Percentiles rank a stretch among this genome's conserved stretches.
Conservation (phyloP, 116 monocot genomes). For the Trichopus zeylanicus region DNA sequence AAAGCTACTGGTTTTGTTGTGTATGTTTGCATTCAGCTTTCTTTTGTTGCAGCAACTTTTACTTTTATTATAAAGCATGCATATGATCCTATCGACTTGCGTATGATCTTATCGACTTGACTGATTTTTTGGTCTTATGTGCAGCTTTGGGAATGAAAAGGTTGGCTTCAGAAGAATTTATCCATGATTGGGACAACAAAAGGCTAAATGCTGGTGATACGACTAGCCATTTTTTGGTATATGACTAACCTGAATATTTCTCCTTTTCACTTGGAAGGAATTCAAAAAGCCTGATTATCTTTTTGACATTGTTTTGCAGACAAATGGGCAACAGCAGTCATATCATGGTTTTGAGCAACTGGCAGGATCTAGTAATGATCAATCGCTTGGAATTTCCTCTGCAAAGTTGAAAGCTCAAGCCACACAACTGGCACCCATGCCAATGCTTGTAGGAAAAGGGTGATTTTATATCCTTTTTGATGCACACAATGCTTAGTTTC, state of each 20-base stretch:
- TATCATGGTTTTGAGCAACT: constrained; percentile 37
- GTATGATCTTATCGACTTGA: too few species aligned
- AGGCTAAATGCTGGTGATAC: constrained; percentile 75
- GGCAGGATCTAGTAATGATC: constrained; percentile 28
- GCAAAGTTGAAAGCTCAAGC: constrained; percentile 17
- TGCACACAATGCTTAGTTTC: neutral
- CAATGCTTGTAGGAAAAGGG: constrained; percentile 76
- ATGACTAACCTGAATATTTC: constrained; percentile 3
- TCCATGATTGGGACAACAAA: constrained; percentile 81
- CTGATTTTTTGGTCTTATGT: constrained; percentile 14
- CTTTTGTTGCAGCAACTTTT: too few species aligned
- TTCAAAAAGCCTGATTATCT: neutral
- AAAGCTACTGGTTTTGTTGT: too few species aligned
- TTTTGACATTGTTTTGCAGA: constrained; percentile 14
- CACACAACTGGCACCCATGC: constrained; percentile 25
- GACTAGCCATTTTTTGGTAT: constrained; percentile 40
- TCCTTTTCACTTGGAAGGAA: neutral
- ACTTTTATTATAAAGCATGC: too few species aligned
- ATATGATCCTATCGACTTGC: too few species aligned
- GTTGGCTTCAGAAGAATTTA: constrained; percentile 79
- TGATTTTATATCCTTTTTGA: constrained; percentile 16
- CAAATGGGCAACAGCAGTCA: constrained; percentile 14
- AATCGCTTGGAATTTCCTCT: constrained; percentile 23
- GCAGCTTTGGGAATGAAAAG: constrained; percentile 78
- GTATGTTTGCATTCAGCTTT: too few species aligned